phyloP scores from a whole-genome alignment of 768 basidiomycete species.

The Pleurotus salmoneostramineus region DNA sequence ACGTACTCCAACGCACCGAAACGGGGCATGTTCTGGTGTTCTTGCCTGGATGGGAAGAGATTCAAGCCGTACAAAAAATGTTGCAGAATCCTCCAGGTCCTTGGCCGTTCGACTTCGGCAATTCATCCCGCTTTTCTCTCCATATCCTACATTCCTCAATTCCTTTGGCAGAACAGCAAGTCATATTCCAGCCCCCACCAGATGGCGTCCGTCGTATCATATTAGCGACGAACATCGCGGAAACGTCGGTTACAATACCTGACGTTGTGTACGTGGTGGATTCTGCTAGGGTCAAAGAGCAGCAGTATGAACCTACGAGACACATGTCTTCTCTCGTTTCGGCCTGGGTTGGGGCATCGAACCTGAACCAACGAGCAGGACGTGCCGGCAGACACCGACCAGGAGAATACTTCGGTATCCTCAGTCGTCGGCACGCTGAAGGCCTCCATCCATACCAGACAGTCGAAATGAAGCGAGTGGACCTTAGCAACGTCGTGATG shows the following conservation, averaged over 20 bases:
- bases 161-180: constrained; percentile 84
- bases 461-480: constrained; percentile 93
- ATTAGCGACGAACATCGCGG: constrained; percentile 92
- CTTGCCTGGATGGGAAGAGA: constrained; percentile 93
- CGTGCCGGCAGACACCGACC: constrained; percentile 89
- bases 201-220: constrained; percentile 81
- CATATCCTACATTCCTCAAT: constrained; percentile 89
- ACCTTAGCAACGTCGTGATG: constrained; percentile 92
- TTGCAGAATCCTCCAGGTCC: constrained; percentile 46
- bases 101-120: constrained; percentile 58
- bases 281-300: constrained; percentile 83
- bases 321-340: constrained; percentile 87
- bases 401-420: constrained; percentile 87
- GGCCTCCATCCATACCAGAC: constrained; percentile 75
- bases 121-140: constrained; percentile 55
- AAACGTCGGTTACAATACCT: constrained; percentile 93
- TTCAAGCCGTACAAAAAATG: constrained; percentile 62
- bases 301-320: constrained; percentile 82
- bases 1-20: constrained; percentile 68
- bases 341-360: constrained; percentile 89
- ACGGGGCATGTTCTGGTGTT: constrained; percentile 91
- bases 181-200: constrained; percentile 82
- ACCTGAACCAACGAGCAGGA: constrained; percentile 87
- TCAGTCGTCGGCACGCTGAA: constrained; percentile 58
- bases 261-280: constrained; percentile 95